Base-by-base conservation (phyloP, 306 rosid genomes). In the Vigna radiata region DNA sequence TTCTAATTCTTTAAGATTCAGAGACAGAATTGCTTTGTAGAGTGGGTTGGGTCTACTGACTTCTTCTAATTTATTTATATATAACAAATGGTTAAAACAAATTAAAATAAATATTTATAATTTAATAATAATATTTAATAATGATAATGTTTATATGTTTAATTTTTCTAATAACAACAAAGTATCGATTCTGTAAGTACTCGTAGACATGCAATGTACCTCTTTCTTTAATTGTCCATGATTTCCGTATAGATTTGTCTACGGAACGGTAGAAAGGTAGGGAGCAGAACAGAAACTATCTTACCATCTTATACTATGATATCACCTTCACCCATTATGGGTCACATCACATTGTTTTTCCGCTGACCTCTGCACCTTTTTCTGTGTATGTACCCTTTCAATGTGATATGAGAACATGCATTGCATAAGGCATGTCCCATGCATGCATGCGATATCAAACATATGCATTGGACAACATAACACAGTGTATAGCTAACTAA, bases 291-390 rank as follows among this genome's bases (percentile, higher is more conserved):
- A 14, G 2, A 55, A 9, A 39, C 49, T 17, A 31, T 46, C 25
- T 13, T 13, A 27, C 25, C 8, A 53, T 6, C 43, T 10, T 25
- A 18, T 44, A 33, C 19, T 13, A 58, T 68, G 48, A 58, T 58
- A 27, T 58, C 8, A 53, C 3, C 43, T 10, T 16, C 25, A 36
- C 49, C 18, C 68, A 68, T 6, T 37, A 70, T 19, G 77, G 60
- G 78, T 62, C 75, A 82, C 76, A 44, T 74, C 60, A 4, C 13
- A 73, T 33, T n/a, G 56, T 55, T 37, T 37, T 1, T 33, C 55
- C 15, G 70, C 74, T 62, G 37, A 29, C 33, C 33, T 29, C 33
- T 50, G 61, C 5, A 70, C 55, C 15, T 41, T 25, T 62, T 63
- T 48, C 6, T 59, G n/a, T 54, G 7, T 37, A 46, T 54, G 12